These are phyloP conservation scores for Gaeumannomyces sp. DNA, from an alignment of 2,329 filamentous ascomycete species.

Conservation along the genomic window DNA sequence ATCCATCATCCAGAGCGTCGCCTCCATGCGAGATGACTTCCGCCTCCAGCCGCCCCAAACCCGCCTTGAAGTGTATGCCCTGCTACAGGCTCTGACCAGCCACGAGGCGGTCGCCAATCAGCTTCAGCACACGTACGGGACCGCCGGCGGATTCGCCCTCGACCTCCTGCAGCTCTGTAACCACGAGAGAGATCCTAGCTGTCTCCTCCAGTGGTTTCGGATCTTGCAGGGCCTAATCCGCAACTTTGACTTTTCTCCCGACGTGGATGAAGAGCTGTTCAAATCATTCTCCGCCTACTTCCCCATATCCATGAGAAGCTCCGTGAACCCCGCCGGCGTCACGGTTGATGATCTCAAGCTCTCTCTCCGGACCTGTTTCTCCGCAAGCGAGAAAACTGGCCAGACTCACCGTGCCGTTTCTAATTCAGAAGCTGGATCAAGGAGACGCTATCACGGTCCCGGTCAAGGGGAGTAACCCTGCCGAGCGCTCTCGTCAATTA, in stretches of 20 bases:
- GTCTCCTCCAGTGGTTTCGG: constrained; percentile 51
- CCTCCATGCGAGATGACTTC: constrained; percentile 50
- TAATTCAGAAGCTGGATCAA: constrained; percentile 52
- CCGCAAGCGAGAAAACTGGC: constrained; percentile 42
- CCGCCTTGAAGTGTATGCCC: constrained; percentile 44
- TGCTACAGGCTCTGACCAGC: constrained; percentile 39
- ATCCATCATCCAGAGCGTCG: constrained; percentile 43
- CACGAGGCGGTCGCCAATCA: constrained; percentile 36
- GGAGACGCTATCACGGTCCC: constrained; percentile 52
- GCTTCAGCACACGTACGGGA: constrained; percentile 37
- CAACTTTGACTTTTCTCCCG: constrained; percentile 31
- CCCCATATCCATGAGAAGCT: constrained; percentile 50
- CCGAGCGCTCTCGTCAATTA: too few relatives aligned
- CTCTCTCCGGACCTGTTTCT: constrained; percentile 47
- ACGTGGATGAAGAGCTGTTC: constrained; percentile 45
- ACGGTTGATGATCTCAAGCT: constrained; percentile 52
- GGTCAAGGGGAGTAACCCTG: constrained; percentile 40
- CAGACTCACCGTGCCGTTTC: constrained; percentile 42
- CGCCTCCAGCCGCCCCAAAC: constrained; percentile 45
- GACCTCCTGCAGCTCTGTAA: constrained; percentile 45
- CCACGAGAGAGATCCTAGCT: constrained; percentile 51
- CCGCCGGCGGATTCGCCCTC: constrained; percentile 38
- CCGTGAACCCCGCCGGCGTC: constrained; percentile 41
- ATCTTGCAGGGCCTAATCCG: constrained; percentile 28
- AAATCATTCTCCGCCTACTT: constrained; percentile 54